A percentile compares a stretch with the other conserved stretches of the same genome.
phyloP scores from a whole-genome alignment of 495 filamentous ascomycete genomes.

The Apiosordaria backusii region DNA sequence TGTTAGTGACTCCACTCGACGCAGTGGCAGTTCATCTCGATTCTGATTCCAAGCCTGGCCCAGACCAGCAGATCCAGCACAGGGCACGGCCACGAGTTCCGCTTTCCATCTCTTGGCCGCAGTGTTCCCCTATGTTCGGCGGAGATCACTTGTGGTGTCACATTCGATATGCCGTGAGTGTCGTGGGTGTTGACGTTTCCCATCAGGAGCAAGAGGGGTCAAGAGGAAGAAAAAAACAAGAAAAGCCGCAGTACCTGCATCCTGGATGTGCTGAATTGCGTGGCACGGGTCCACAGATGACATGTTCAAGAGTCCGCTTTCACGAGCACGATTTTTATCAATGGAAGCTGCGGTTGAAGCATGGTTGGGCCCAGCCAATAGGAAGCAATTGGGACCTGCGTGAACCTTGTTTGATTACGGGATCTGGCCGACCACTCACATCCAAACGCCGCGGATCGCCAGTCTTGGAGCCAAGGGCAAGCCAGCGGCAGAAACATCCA shows the following conservation, averaged over 20 bases:
- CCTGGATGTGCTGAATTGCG: constrained; percentile 1
- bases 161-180: background rate
- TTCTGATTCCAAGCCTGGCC: background rate
- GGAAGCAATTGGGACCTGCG: constrained; percentile 29
- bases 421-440: constrained; percentile 20
- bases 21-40: constrained; percentile 8
- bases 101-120: background rate
- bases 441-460: constrained; percentile 14
- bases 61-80: background rate
- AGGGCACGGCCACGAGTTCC: background rate
- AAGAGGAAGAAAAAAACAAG: background rate
- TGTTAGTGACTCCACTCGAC: background rate
- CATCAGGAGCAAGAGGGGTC: too few relatives aligned
- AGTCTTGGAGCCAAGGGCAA: constrained; percentile 11
- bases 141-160: background rate
- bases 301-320: constrained; percentile 8
- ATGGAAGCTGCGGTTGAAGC: background rate
- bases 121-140: background rate
- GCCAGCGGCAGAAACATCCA: constrained; percentile 14
- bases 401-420: constrained; percentile 20
- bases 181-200: background rate
- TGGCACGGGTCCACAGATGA: constrained; percentile 9
- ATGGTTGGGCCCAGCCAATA: background rate
- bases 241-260: background rate
- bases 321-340: background rate